A percentile compares a stretch with the other conserved stretches of the same genome.
Conservation (phyloP, 2,329 filamentous ascomycete species). For the Rhynchosporium graminicola region DNA sequence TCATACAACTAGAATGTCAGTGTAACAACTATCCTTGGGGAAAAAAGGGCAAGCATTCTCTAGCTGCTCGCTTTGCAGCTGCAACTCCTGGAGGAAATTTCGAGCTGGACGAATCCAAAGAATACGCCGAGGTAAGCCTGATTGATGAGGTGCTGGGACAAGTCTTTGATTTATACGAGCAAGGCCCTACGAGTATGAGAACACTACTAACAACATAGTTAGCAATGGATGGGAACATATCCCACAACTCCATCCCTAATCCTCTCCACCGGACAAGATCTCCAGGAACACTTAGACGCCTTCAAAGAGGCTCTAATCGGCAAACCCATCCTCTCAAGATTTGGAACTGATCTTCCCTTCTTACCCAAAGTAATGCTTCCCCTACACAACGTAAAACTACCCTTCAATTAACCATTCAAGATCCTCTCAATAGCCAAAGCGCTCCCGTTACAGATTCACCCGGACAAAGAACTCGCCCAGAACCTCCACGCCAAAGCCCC, state of each 20-base stretch:
- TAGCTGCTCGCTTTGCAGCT: constrained; percentile 65
- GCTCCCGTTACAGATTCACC: constrained; percentile 73
- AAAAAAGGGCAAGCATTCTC: constrained; percentile 63
- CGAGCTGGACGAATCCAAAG: constrained; percentile 61
- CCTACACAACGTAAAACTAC: neutral
- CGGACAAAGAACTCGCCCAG: constrained; percentile 65
- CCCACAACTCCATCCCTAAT: constrained; percentile 68
- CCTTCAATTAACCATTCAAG: constrained; percentile 37
- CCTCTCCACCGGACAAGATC: constrained; percentile 60
- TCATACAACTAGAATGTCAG: constrained; percentile 55
- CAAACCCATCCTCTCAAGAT: constrained; percentile 58
- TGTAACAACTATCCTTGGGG: constrained; percentile 62
- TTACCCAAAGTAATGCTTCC: constrained; percentile 60
- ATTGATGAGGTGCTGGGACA: no score
- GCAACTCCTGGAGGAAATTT: constrained; percentile 65
- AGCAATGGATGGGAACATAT: constrained; percentile 65
- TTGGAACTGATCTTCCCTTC: constrained; percentile 68
- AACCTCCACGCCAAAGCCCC: constrained; percentile 66
- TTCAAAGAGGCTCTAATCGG: constrained; percentile 66
- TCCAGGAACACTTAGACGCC: constrained; percentile 63
- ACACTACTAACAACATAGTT: neutral
- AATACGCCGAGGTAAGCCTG: constrained; percentile 55
- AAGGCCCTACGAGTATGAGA: neutral
- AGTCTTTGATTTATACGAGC: neutral
- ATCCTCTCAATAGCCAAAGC: constrained; percentile 76